Evolutionary conservation across 805 yeast species (phyloP).

Genomic region (Saccharomycopsis guyanensis): DNA sequence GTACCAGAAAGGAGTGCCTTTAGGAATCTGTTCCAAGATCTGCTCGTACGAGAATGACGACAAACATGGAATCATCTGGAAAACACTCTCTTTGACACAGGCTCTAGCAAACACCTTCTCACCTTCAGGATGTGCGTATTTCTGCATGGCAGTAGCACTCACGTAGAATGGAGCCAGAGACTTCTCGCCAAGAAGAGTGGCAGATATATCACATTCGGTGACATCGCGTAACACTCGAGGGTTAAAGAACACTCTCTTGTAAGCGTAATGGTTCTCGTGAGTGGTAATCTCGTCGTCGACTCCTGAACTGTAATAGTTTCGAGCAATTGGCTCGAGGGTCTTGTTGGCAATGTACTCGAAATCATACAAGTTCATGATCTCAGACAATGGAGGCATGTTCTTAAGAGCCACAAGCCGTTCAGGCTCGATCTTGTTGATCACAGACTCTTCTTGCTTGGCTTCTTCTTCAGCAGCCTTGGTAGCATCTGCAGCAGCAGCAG

Average conservation of each 20-base stretch:
- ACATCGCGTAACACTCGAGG: constrained; percentile 39
- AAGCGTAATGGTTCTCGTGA: constrained; percentile 38
- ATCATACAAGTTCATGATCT: constrained; percentile 32
- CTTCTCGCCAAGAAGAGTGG: constrained; percentile 58
- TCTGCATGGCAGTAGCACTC: constrained; percentile 87
- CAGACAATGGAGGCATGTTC: constrained; percentile 28
- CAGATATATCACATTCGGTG: constrained; percentile 26
- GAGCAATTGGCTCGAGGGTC: constrained; percentile 30
- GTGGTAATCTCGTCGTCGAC: constrained; percentile 43
- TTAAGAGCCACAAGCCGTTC: constrained; percentile 33
- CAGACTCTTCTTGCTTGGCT: constrained; percentile 9
- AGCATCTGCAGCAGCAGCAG: constrained; percentile 4
- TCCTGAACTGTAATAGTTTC: constrained; percentile 41
- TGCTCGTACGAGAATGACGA: constrained; percentile 87
- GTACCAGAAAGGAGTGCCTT: constrained; percentile 61
- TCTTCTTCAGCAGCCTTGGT: constrained; percentile 4
- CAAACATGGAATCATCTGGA: constrained; percentile 89
- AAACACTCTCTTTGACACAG: constrained; percentile 60
- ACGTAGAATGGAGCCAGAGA: constrained; percentile 76
- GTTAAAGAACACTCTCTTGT: constrained; percentile 35
- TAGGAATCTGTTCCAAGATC: constrained; percentile 59
- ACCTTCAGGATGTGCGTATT: constrained; percentile 88
- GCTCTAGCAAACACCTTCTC: constrained; percentile 79
- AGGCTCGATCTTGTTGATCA: constrained; percentile 27
- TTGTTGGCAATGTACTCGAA: constrained; percentile 35